Evolutionary conservation across 2,329 filamentous ascomycete species (phyloP).

Genomic region (Elsinoe ampelina): DNA sequence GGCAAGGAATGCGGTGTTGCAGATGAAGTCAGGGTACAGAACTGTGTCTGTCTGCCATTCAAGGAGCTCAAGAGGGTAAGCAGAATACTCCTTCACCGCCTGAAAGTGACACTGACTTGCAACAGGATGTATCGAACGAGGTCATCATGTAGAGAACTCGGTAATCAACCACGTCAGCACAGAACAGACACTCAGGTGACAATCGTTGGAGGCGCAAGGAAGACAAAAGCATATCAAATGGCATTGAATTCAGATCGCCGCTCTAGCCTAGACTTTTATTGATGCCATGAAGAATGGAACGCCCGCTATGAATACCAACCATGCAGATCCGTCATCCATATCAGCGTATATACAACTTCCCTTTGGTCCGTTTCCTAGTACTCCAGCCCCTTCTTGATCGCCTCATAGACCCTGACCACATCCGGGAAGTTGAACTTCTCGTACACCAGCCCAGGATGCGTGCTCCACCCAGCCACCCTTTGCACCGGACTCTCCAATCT

Average conservation of each 20-base stretch:
- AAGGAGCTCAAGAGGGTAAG: constrained; percentile 94
- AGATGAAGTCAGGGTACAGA: constrained; percentile 92
- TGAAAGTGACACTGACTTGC: constrained; percentile 4
- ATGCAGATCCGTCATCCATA: neutral
- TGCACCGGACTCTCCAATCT: constrained; percentile 76
- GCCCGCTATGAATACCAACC: constrained; percentile 13
- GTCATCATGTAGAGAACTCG: constrained; percentile 73
- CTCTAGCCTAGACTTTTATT: constrained; percentile 5
- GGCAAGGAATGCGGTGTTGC: constrained; percentile 92
- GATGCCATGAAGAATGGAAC: constrained; percentile 8
- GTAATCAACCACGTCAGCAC: neutral
- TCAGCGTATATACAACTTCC: neutral
- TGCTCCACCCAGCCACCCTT: constrained; percentile 82
- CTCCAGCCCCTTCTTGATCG: constrained; percentile 38
- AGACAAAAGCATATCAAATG: neutral
- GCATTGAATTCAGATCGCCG: constrained; percentile 5
- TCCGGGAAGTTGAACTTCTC: constrained; percentile 68
- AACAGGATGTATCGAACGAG: constrained; percentile 68
- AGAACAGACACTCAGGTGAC: too few relatives aligned
- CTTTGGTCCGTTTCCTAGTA: constrained; percentile 25
- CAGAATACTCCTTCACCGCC: constrained; percentile 20
- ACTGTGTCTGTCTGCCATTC: constrained; percentile 93
- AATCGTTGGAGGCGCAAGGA: too few relatives aligned
- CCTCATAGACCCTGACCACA: constrained; percentile 57
- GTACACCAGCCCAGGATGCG: constrained; percentile 68